phyloP scores from a whole-genome alignment of 345 rosid genomes.

The Citrus hindsii region DNA sequence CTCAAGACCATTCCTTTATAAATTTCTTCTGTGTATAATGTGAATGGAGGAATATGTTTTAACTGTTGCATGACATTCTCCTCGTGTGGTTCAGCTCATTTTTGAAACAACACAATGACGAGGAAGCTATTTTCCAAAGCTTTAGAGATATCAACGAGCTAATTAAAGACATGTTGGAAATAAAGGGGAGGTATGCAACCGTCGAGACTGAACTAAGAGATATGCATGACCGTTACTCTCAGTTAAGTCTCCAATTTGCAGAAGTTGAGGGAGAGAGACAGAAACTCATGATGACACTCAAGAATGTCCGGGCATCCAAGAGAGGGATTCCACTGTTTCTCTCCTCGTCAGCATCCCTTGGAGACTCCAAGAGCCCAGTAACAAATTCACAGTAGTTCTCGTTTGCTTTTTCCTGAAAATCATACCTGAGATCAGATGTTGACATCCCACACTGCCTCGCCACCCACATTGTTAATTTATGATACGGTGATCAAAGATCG shows the following conservation, averaged over 20 bases:
- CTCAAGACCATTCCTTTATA: not conserved
- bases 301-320: conserved; percentile 72
- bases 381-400: not conserved
- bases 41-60: not conserved
- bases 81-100: conserved; percentile 61
- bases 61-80: conserved; percentile 5
- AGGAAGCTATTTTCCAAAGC: conserved; percentile 86
- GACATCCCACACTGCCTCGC: not conserved
- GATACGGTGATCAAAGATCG: not conserved
- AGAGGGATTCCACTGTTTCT: conserved; percentile 41
- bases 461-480: conserved; percentile 8
- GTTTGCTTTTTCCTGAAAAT: conserved; percentile 2
- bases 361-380: conserved; percentile 31
- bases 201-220: conserved; percentile 84
- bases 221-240: conserved; percentile 93
- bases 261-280: conserved; percentile 99
- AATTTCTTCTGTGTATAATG: not conserved
- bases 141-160: conserved; percentile 89
- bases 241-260: conserved; percentile 92
- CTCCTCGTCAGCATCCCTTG: conserved; percentile 49
- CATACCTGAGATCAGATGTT: not conserved
- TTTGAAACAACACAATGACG: conserved; percentile 73
- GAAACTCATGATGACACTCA: conserved; percentile 94
- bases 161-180: conserved; percentile 75
- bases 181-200: conserved; percentile 61